Evolutionary conservation across 2,329 filamentous ascomycete species (phyloP).

Genomic region (Aureobasidium musti): DNA sequence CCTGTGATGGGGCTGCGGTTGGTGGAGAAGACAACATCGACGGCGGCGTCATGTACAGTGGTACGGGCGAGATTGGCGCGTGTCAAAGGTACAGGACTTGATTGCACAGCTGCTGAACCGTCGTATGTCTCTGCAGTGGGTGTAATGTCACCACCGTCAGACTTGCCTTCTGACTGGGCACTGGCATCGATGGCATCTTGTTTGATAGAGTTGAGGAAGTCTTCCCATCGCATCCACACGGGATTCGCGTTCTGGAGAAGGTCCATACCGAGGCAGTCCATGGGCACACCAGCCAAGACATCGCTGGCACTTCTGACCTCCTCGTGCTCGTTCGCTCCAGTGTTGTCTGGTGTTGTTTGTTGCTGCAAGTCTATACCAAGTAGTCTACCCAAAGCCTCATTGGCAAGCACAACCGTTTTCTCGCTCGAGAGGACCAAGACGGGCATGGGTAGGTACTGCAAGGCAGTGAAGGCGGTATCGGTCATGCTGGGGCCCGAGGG

Average conservation of each 20-base stretch:
- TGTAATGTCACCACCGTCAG: constrained; percentile 31
- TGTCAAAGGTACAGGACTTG: constrained; percentile 28
- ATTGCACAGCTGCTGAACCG: not conserved
- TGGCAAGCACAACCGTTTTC: constrained; percentile 72
- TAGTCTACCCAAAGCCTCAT: constrained; percentile 72
- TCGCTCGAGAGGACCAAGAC: constrained; percentile 66
- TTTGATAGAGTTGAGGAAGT: constrained; percentile 49
- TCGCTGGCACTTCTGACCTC: constrained; percentile 55
- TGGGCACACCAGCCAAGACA: constrained; percentile 62
- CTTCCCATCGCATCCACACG: constrained; percentile 55
- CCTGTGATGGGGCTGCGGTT: constrained; percentile 45
- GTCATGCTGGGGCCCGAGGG: constrained; percentile 38
- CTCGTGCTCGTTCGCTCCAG: constrained; percentile 38
- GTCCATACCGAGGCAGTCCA: constrained; percentile 72
- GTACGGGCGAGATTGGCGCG: constrained; percentile 38
- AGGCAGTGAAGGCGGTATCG: constrained; percentile 61
- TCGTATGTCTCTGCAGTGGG: constrained; percentile 27
- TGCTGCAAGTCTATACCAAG: constrained; percentile 59
- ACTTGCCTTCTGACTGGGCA: constrained; percentile 11
- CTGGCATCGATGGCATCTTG: constrained; percentile 42
- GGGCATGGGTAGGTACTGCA: constrained; percentile 75
- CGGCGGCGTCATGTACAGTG: constrained; percentile 60
- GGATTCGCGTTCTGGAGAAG: constrained; percentile 67
- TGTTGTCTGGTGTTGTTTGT: constrained; percentile 34
- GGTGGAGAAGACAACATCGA: constrained; percentile 67